These are phyloP conservation scores for Exophiala oligosperma DNA, from an alignment of 2,329 filamentous ascomycete genomes.

Conservation along the genomic window DNA sequence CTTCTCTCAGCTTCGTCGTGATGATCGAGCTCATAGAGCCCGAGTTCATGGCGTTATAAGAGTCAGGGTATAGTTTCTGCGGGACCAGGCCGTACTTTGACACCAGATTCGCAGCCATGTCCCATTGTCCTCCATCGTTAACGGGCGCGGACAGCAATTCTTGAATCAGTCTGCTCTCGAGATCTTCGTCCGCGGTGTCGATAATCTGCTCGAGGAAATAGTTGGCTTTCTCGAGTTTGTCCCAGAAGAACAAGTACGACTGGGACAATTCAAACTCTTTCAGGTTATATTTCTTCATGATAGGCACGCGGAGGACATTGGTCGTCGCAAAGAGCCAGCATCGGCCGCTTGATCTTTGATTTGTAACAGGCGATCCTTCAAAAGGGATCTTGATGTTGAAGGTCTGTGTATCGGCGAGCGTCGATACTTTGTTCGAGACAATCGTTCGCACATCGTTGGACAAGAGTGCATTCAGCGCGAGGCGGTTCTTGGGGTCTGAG, in stretches of 20 bases:
- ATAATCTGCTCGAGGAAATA: constrained; percentile 85
- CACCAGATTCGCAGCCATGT: constrained; percentile 86
- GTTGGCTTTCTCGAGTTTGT: constrained; percentile 89
- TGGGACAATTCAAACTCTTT: constrained; percentile 83
- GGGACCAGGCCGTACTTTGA: constrained; percentile 83
- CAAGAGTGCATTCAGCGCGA: constrained; percentile 73
- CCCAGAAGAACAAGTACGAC: constrained; percentile 87
- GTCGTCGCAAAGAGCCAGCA: constrained; percentile 93
- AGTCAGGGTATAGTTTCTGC: constrained; percentile 77
- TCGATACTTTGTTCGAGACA: constrained; percentile 62
- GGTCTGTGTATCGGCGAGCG: constrained; percentile 70
- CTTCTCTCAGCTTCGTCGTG: constrained; percentile 84
- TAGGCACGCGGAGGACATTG: constrained; percentile 86
- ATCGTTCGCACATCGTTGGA: constrained; percentile 65
- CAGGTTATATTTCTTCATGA: constrained; percentile 81
- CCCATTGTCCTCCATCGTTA: constrained; percentile 84
- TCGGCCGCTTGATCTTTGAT: constrained; percentile 76
- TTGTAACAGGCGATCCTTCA: constrained; percentile 80
- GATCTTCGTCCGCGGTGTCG: constrained; percentile 67
- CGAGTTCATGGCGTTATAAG: constrained; percentile 73
- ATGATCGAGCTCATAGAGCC: constrained; percentile 69
- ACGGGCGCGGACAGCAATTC: constrained; percentile 67
- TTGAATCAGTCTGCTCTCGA: constrained; percentile 73
- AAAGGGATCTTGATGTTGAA: constrained; percentile 82
- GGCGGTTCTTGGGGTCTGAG: constrained; percentile 67